Conservation (phyloP, 768 basidiomycete species). For the Lyophyllum decastes region DNA sequence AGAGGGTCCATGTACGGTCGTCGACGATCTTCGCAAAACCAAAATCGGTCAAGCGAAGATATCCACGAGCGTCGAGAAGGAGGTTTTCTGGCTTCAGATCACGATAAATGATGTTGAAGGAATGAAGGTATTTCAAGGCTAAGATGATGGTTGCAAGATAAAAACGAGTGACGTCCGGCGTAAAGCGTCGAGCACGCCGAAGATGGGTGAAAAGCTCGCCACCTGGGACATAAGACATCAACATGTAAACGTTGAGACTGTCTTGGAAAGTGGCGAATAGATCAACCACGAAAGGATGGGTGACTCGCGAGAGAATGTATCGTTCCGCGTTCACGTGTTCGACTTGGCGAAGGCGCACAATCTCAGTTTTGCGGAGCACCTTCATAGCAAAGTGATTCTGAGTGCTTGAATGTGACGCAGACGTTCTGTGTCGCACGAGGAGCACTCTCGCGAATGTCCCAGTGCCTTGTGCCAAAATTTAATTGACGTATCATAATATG, state of each 20-base stretch:
- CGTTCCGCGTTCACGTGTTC: conserved; percentile 98
- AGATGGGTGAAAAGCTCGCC: conserved; percentile 98
- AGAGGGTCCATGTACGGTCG: conserved; percentile 97
- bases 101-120: conserved; percentile 96
- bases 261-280: conserved; percentile 96
- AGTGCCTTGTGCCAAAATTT: conserved; percentile 58
- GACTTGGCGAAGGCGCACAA: conserved; percentile 89
- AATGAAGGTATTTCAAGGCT: conserved; percentile 92
- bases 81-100: conserved; percentile 99
- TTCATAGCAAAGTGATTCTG: conserved; percentile 85
- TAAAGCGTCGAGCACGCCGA: conserved; percentile 91
- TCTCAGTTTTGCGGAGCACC: conserved; percentile 82
- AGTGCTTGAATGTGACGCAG: conserved; percentile 44
- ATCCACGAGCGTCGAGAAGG: conserved; percentile 91
- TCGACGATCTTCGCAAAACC: conserved; percentile 98
- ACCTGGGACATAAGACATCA: conserved; percentile 94
- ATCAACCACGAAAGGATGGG: conserved; percentile 96
- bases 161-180: conserved; percentile 96
- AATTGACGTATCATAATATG: conserved; percentile 3
- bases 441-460: conserved; percentile 96
- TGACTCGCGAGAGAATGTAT: conserved; percentile 86
- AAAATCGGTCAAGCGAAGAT: conserved; percentile 95
- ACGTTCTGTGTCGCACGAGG: conserved; percentile 74
- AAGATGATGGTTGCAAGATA: conserved; percentile 96
- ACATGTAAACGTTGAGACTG: conserved; percentile 95